Conservation (phyloP, 2,329 filamentous ascomycete species). For the Microdochium nivale region DNA sequence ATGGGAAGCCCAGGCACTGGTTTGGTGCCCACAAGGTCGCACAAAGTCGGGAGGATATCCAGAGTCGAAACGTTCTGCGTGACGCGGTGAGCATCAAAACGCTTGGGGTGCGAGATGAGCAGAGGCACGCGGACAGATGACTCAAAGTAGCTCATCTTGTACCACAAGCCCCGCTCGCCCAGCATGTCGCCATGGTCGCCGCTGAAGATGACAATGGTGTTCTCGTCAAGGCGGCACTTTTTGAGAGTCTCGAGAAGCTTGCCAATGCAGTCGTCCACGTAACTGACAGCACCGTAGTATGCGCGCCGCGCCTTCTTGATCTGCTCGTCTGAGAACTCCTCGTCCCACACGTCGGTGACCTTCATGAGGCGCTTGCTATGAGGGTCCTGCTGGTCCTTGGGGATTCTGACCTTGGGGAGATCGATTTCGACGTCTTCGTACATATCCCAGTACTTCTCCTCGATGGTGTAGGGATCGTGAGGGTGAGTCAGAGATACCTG, state of each 20-base stretch:
- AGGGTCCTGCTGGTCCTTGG: constrained; percentile 73
- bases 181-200: constrained; percentile 96
- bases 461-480: constrained; percentile 92
- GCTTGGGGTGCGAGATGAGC: constrained; percentile 70
- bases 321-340: constrained; percentile 76
- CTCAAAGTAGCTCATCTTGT: constrained; percentile 98
- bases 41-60: constrained; percentile 82
- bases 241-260: constrained; percentile 71
- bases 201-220: constrained; percentile 88
- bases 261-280: constrained; percentile 88
- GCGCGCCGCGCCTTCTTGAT: constrained; percentile 78
- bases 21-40: constrained; percentile 68
- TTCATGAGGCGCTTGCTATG: constrained; percentile 83
- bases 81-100: constrained; percentile 68
- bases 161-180: constrained; percentile 85
- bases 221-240: constrained; percentile 66
- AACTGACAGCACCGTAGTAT: constrained; percentile 89
- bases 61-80: constrained; percentile 82
- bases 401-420: constrained; percentile 68
- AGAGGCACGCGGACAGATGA: constrained; percentile 83
- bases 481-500: constrained; percentile 84
- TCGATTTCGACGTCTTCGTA: constrained; percentile 86
- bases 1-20: constrained; percentile 67
- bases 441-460: constrained; percentile 85
- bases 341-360: constrained; percentile 79